phyloP scores from a whole-genome alignment of 148 eudicot genomes.

The Rhododendron mucronatum region DNA sequence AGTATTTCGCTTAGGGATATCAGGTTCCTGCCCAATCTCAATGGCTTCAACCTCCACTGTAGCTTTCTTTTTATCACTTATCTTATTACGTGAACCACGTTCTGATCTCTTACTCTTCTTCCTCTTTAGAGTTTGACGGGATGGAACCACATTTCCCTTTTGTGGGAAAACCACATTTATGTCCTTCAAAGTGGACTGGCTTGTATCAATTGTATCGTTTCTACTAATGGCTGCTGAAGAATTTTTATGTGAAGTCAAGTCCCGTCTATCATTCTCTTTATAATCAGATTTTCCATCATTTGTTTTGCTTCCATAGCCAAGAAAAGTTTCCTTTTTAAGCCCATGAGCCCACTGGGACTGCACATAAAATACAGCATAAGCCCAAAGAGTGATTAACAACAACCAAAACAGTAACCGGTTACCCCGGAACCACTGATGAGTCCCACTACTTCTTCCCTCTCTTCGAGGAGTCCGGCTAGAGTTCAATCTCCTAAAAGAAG shows the following conservation, averaged over 20 bases:
- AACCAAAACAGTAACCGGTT: conserved; percentile 80
- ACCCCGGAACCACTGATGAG: conserved; percentile 62
- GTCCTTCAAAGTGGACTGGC: conserved; percentile 21
- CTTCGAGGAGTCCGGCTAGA: conserved; percentile 72
- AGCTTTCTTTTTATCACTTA: conserved; percentile 31
- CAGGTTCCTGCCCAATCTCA: conserved; percentile 52
- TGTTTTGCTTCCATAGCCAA: conserved; percentile 50
- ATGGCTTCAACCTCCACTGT: conserved; percentile 20
- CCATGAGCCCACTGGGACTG: conserved; percentile 98
- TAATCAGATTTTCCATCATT: conserved; percentile 24
- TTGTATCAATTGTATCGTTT: conserved; percentile 16
- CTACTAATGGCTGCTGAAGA: conserved; percentile 19
- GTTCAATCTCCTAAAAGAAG: conserved; percentile 55
- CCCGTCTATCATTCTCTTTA: conserved; percentile 27
- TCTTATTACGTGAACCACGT: conserved; percentile 43
- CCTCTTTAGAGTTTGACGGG: conserved; percentile 22
- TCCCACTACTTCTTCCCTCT: conserved; percentile 42
- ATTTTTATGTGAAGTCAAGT: conserved; percentile 34
- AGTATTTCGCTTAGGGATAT: conserved; percentile 59
- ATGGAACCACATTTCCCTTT: conserved; percentile 21
- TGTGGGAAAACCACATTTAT: conserved; percentile 27
- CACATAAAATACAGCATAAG: conserved; percentile 87
- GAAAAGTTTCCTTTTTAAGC: conserved; percentile 57
- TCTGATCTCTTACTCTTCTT: conserved; percentile 44
- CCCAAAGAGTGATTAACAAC: conserved; percentile 94